Base-by-base conservation (phyloP, 352 stramenopile species). In the Phytophthora meadii region DNA sequence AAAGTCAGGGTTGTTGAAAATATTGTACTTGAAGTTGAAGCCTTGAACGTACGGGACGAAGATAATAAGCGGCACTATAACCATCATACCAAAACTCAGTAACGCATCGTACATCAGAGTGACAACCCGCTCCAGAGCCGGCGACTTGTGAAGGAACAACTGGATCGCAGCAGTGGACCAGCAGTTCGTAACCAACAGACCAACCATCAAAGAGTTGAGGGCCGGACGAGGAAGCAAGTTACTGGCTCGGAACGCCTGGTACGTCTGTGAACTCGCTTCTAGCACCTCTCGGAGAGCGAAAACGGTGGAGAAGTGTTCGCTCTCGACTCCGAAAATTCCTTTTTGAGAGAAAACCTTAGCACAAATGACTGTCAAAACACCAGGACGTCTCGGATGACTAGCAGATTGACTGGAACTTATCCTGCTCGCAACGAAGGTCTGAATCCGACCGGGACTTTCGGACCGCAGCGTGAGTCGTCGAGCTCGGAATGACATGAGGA, bases 171-270 rank as follows among this genome's bases (percentile, higher is more conserved):
- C 66, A 12, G 67, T 76, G 0, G 57, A 47, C 56, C 64, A 73
- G 53, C 56, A 76, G 40, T 68, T 73, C 15, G 57, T 41, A 11
- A 72, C 36, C 8, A 76, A 39, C 3, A 69, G 14, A 5, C 22
- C 44, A 47, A 79, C 57, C 19, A 68, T 58, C 0, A 68, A 10
- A 3, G 47, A 54, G 10, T 65, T 63, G 19, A 73, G 54, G n/a
- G 25, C 47, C 0, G 53, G 15, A 19, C 52, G 41, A 2, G 53
- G 46, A 1, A 74, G n/a, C n/a, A 67, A 41, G 10, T 58, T 59
- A 27, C 68, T 74, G 7, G 61, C 66, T 32, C 51, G 50, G n/a
- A 74, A 67, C 4, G 59, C 54, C 50, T 79, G 67, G 42, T 68
- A 74, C 5, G 68, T 74, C 42, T 79, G 63, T 8, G 60, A 65